phyloP scores from a whole-genome alignment of 2,329 filamentous ascomycete species.

The Phialophora expanda region DNA sequence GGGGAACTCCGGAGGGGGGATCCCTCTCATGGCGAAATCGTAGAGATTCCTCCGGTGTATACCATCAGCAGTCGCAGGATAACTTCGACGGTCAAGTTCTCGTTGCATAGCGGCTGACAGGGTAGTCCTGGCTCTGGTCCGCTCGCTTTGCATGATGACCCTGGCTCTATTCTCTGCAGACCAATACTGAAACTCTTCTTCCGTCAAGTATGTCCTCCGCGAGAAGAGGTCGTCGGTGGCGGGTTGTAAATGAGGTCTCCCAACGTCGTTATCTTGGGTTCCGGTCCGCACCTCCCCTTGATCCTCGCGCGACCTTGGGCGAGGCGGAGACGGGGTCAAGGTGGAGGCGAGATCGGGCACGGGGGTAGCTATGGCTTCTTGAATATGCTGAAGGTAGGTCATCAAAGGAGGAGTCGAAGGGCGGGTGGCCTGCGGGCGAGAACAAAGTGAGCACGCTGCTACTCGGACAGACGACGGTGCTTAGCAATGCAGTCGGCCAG shows the following conservation, averaged over 20 bases:
- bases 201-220: conserved; percentile 10
- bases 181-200: conserved; percentile 18
- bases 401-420: conserved; percentile 38
- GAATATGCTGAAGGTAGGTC: conserved; percentile 55
- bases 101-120: neutral
- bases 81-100: conserved; percentile 10
- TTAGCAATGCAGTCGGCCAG: neutral
- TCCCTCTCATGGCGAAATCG: conserved; percentile 23
- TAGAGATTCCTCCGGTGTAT: conserved; percentile 24
- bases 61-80: conserved; percentile 14
- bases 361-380: conserved; percentile 53
- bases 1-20: neutral
- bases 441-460: conserved; percentile 29
- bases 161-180: conserved; percentile 11
- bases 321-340: conserved; percentile 42
- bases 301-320: conserved; percentile 1
- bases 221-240: conserved; percentile 6
- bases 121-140: conserved; percentile 6
- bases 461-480: neutral
- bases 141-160: conserved; percentile 23
- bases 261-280: conserved; percentile 4
- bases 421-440: conserved; percentile 40
- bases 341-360: conserved; percentile 59
- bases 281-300: conserved; percentile 11
- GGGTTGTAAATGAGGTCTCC: neutral